Percentiles rank a stretch among this genome's conserved stretches.
Conservation (phyloP, 768 basidiomycete species). For the Hysterangium stoloniferum region DNA sequence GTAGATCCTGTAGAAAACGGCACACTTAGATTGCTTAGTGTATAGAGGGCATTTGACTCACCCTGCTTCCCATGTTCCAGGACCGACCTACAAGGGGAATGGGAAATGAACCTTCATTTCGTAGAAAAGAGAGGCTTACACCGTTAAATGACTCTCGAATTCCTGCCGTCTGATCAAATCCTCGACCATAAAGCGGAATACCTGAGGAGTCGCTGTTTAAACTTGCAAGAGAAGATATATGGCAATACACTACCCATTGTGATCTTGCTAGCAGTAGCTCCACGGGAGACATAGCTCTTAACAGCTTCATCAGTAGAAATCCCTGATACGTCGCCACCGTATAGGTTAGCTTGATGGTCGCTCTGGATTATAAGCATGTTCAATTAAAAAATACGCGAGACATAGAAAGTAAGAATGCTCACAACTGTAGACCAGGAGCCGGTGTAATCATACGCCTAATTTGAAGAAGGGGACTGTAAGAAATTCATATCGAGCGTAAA, state of each 20-base stretch:
- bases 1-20: slow-evolving; percentile 36
- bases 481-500: background rate
- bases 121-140: slow-evolving; percentile 28
- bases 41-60: background rate
- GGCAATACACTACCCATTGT: slow-evolving; percentile 41
- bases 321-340: slow-evolving; percentile 51
- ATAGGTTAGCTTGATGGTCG: slow-evolving; percentile 60
- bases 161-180: slow-evolving; percentile 63
- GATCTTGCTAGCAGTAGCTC: slow-evolving; percentile 60
- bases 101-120: background rate
- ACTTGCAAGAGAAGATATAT: background rate
- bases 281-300: slow-evolving; percentile 48
- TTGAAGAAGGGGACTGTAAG: background rate
- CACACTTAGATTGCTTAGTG: background rate
- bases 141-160: slow-evolving; percentile 63
- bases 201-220: slow-evolving; percentile 27
- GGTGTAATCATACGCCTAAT: slow-evolving; percentile 66
- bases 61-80: slow-evolving; percentile 61
- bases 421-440: slow-evolving; percentile 67
- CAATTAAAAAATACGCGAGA: background rate
- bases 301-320: slow-evolving; percentile 65
- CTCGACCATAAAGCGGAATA: slow-evolving; percentile 75
- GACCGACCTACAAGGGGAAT: slow-evolving; percentile 44
- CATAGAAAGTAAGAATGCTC: too few relatives aligned
- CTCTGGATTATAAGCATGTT: slow-evolving; percentile 21